phyloP scores from a whole-genome alignment of 2,329 filamentous ascomycete genomes.

The Colletotrichum cordylinicola region DNA sequence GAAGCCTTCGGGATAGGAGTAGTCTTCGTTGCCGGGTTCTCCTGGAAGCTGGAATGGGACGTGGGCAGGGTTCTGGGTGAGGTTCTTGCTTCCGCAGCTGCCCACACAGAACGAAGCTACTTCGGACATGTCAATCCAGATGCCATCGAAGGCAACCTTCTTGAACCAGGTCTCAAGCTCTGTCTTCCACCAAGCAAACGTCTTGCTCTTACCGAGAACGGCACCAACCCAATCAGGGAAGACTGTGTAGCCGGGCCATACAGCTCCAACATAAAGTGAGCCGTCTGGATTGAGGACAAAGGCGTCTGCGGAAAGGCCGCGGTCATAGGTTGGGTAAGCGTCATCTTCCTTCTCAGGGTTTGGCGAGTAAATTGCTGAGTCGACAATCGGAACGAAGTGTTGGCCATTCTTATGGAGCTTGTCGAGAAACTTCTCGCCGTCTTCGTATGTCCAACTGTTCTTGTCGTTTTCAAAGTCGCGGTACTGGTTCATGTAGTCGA shows the following conservation, averaged over 20 bases:
- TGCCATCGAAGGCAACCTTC: slow-evolving; percentile 54
- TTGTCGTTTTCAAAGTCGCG: slow-evolving; percentile 69
- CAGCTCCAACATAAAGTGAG: slow-evolving; percentile 62
- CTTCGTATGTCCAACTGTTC: slow-evolving; percentile 58
- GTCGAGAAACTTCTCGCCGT: slow-evolving; percentile 64
- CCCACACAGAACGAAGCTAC: slow-evolving; percentile 72
- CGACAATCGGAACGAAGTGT: slow-evolving; percentile 78
- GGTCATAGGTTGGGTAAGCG: slow-evolving; percentile 65
- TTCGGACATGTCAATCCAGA: slow-evolving; percentile 67
- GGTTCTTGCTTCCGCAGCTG: slow-evolving; percentile 70
- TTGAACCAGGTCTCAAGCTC: slow-evolving; percentile 65
- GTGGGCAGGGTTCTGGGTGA: slow-evolving; percentile 70
- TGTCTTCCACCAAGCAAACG: slow-evolving; percentile 71
- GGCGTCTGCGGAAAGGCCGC: slow-evolving; percentile 61
- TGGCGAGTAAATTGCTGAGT: slow-evolving; percentile 73
- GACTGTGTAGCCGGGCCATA: slow-evolving; percentile 77
- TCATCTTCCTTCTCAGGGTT: slow-evolving; percentile 67
- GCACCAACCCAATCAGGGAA: slow-evolving; percentile 76
- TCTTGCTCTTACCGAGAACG: slow-evolving; percentile 64
- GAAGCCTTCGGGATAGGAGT: slow-evolving; percentile 72
- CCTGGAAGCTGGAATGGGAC: slow-evolving; percentile 63
- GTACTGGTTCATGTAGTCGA: slow-evolving; percentile 72
- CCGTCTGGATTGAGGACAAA: slow-evolving; percentile 65
- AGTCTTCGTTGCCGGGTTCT: slow-evolving; percentile 44
- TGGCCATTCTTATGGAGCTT: slow-evolving; percentile 69